A percentile compares a stretch with the other conserved stretches of the same genome.
phyloP scores from a whole-genome alignment of 1,284 basidiomycete genomes.

The Moesziomyces sp. region DNA sequence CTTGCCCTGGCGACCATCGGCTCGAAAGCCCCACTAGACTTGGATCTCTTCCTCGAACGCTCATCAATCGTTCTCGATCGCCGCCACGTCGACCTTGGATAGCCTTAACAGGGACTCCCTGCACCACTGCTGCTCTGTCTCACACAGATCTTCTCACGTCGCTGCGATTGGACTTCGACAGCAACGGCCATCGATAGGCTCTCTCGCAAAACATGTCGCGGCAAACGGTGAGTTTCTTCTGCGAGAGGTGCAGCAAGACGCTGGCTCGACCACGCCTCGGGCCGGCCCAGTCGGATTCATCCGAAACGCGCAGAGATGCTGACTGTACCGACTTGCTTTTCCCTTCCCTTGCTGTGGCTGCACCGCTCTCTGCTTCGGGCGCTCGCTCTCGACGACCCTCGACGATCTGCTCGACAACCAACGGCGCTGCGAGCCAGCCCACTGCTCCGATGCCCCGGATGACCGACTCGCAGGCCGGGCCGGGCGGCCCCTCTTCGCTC shows the following conservation, averaged over 20 bases:
- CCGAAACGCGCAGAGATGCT: neutral
- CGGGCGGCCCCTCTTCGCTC: constrained; percentile 56
- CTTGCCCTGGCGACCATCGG: too few relatives aligned
- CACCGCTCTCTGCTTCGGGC: neutral
- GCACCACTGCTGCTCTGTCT: neutral
- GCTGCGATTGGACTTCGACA: neutral
- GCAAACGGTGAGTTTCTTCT: neutral
- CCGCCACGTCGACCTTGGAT: neutral
- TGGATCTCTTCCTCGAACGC: neutral
- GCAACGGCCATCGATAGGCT: too few relatives aligned
- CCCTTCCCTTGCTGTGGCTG: neutral
- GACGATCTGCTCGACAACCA: too few relatives aligned
- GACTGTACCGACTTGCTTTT: neutral
- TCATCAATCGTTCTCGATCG: neutral
- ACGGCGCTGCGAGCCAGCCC: constrained; percentile 11
- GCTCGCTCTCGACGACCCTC: neutral
- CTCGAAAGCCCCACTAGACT: too few relatives aligned
- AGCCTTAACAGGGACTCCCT: neutral
- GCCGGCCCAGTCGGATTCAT: neutral
- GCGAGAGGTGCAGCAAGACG: neutral
- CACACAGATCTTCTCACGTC: neutral
- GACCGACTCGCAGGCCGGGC: constrained; percentile 60
- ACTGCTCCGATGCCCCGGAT: constrained; percentile 58
- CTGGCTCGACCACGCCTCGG: neutral
- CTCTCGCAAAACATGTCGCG: neutral